Percentiles rank a stretch among this genome's conserved stretches.
Evolutionary conservation across 1,284 basidiomycete genomes (phyloP).

Genomic region (Leccinum pachyderme): DNA sequence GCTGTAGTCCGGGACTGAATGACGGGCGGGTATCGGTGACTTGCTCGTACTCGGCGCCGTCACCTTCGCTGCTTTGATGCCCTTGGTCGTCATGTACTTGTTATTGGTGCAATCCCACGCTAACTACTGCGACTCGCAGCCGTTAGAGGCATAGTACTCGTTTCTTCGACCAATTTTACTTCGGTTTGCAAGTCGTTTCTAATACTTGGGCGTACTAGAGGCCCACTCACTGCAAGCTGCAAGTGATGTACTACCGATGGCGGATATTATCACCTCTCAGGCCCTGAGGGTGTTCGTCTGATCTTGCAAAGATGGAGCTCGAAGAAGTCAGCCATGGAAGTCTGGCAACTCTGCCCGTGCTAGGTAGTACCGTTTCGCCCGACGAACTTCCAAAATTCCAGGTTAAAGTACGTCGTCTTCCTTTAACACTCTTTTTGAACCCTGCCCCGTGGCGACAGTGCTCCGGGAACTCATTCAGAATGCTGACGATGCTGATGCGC

Average conservation of each 20-base stretch:
- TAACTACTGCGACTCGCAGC: slow-evolving; percentile 2
- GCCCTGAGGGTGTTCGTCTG: not conserved
- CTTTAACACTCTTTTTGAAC: not conserved
- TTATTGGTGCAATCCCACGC: no score
- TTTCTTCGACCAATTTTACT: slow-evolving; percentile 2
- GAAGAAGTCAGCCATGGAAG: not conserved
- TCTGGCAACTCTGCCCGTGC: slow-evolving; percentile 2
- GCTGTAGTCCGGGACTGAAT: not conserved
- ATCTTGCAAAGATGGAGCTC: not conserved
- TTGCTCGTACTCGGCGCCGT: not conserved
- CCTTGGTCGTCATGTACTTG: slow-evolving; percentile 9
- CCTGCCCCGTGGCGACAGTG: slow-evolving; percentile 40
- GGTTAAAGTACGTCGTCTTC: not conserved
- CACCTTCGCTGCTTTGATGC: not conserved
- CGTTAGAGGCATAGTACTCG: not conserved
- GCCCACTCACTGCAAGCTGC: not conserved
- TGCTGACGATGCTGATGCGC: slow-evolving; percentile 89
- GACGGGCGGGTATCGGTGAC: slow-evolving; percentile 1
- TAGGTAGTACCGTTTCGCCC: not conserved
- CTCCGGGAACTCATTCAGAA: slow-evolving; percentile 93
- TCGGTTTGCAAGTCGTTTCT: slow-evolving; percentile 13
- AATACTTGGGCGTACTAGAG: not conserved
- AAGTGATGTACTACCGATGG: not conserved
- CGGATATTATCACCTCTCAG: not conserved
- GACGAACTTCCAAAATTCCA: not conserved